Conservation (phyloP, 305 asterid genomes). For the Solanum chacoense region DNA sequence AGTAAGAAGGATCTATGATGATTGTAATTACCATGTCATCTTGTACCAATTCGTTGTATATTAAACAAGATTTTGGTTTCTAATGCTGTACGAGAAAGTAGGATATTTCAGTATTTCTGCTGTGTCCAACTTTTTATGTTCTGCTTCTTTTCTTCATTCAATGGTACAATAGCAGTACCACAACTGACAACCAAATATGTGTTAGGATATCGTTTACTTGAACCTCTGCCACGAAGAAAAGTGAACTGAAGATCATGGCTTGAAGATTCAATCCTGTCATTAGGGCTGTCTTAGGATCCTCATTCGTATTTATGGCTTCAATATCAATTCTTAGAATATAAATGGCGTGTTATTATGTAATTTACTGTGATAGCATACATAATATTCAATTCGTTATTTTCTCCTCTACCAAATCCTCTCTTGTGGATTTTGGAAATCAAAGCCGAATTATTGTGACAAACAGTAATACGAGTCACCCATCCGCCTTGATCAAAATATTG, state of each 20-base stretch:
- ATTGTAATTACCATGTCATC: neutral
- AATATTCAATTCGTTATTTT: neutral
- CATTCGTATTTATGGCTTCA: neutral
- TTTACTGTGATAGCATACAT: neutral
- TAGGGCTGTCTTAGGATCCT: neutral
- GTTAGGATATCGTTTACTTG: neutral
- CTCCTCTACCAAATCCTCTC: neutral
- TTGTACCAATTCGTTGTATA: neutral
- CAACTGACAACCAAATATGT: neutral
- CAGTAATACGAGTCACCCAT: neutral
- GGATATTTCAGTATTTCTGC: neutral
- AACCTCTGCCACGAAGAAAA: neutral
- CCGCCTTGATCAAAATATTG: neutral
- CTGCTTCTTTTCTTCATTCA: neutral
- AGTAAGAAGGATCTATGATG: slow-evolving; percentile 6
- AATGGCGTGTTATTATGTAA: neutral
- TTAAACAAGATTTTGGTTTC: neutral
- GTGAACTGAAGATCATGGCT: neutral
- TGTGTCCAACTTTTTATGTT: neutral
- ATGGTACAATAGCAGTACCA: neutral
- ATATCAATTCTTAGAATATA: neutral
- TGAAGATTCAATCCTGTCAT: neutral
- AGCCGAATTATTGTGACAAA: neutral
- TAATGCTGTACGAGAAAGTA: neutral
- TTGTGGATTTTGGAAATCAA: neutral